Evolutionary conservation across 2,329 filamentous ascomycete species (phyloP).

Genomic region (Sclerotinia glacialis): DNA sequence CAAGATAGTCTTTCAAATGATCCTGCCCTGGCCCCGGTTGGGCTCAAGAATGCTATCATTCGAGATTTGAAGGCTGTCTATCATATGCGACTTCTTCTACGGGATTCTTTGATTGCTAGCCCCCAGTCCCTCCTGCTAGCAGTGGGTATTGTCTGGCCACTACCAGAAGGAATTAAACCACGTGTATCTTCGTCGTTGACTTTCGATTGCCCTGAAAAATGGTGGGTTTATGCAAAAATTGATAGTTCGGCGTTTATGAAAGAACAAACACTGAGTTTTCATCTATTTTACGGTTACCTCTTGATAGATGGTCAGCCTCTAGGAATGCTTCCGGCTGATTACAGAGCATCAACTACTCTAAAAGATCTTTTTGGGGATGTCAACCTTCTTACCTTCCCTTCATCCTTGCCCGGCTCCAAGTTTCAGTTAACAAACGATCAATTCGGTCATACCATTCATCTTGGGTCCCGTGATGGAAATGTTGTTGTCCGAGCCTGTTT

Average conservation of each 20-base stretch:
- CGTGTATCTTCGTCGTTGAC: conserved; percentile 29
- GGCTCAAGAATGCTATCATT: conserved; percentile 44
- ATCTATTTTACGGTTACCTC: conserved; percentile 49
- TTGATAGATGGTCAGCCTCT: conserved; percentile 49
- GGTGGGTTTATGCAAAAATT: conserved; percentile 41
- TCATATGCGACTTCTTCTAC: conserved; percentile 41
- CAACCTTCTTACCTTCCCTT: conserved; percentile 52
- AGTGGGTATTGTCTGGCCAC: conserved; percentile 46
- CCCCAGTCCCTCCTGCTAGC: conserved; percentile 39
- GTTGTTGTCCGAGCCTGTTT: conserved; percentile 47
- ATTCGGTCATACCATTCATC: conserved; percentile 49
- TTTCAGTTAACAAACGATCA: conserved; percentile 43
- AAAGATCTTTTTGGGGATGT: conserved; percentile 53
- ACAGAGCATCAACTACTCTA: conserved; percentile 46
- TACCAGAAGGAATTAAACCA: conserved; percentile 31
- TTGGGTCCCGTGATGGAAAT: conserved; percentile 47
- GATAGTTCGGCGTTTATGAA: conserved; percentile 31
- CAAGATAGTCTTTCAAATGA: conserved; percentile 48
- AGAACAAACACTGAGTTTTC: conserved; percentile 43
- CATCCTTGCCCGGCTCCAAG: conserved; percentile 51
- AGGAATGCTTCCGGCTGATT: conserved; percentile 52
- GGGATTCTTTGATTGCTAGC: conserved; percentile 38
- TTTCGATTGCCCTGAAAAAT: conserved; percentile 33
- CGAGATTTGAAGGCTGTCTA: conserved; percentile 48
- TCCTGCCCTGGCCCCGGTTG: conserved; percentile 39